These are phyloP conservation scores for Mycena metata DNA, from an alignment of 768 basidiomycete genomes.

Conservation along the genomic window DNA sequence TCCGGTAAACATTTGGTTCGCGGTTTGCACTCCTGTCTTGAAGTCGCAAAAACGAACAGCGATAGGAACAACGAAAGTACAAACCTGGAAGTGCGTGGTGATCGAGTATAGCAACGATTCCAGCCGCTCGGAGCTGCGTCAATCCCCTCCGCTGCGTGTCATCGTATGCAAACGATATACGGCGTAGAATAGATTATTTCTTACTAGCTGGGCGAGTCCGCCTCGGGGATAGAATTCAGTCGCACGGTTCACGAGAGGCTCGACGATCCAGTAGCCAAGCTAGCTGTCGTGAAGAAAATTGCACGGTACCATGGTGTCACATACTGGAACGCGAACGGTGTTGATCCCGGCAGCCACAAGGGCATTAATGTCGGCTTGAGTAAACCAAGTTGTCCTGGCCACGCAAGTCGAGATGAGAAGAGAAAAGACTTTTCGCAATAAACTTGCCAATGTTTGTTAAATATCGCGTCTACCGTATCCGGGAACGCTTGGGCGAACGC, in stretches of 20 bases:
- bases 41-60: conserved; percentile 60
- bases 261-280: conserved; percentile 89
- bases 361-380: conserved; percentile 67
- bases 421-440: not conserved
- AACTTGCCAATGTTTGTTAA: conserved; percentile 74
- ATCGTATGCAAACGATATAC: not conserved
- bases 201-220: conserved; percentile 74
- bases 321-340: conserved; percentile 81
- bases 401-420: not conserved
- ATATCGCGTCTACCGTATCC: conserved; percentile 66
- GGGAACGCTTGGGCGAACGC: conserved; percentile 73
- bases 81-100: conserved; percentile 69
- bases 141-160: conserved; percentile 71
- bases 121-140: conserved; percentile 68
- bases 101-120: conserved; percentile 76
- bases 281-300: conserved; percentile 41
- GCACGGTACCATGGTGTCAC: conserved; percentile 37
- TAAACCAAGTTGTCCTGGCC: conserved; percentile 79
- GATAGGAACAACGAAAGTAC: not conserved
- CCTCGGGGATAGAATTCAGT: conserved; percentile 78
- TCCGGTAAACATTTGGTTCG: conserved; percentile 78
- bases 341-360: conserved; percentile 73
- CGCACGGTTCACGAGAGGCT: conserved; percentile 72
- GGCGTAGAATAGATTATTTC: conserved; percentile 36
- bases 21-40: conserved; percentile 66